Percentiles rank a stretch among this genome's conserved stretches.
These are phyloP conservation scores for Neurospora hispaniola DNA, from an alignment of 495 filamentous ascomycete genomes.

Conservation along the genomic window DNA sequence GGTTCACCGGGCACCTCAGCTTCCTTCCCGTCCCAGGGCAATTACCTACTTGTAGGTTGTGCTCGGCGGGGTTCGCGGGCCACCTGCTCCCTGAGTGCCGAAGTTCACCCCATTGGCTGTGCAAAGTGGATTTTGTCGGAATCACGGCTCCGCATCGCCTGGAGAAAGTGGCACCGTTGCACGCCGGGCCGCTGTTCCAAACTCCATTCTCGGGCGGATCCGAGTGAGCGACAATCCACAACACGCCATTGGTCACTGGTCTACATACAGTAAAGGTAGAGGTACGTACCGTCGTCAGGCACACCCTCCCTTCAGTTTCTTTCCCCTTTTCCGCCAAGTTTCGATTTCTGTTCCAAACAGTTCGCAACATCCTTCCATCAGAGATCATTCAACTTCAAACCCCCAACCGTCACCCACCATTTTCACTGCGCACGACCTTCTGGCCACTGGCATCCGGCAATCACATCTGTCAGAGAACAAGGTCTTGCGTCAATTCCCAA, in stretches of 20 bases:
- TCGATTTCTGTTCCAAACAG: background rate
- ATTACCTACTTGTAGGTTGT: background rate
- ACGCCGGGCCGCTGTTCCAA: constrained; percentile 27
- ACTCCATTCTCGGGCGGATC: constrained; percentile 7
- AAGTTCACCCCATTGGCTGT: background rate
- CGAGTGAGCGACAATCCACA: background rate
- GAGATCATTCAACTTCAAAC: background rate
- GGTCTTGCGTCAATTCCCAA: background rate
- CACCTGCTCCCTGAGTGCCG: background rate
- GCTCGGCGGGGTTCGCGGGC: background rate
- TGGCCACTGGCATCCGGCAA: background rate
- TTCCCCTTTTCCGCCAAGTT: background rate
- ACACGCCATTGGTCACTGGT: background rate
- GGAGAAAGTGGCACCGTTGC: constrained; percentile 21
- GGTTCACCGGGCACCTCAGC: background rate
- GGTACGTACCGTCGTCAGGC: background rate
- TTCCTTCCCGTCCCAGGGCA: background rate
- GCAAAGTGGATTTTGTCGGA: constrained; percentile 12
- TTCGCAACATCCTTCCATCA: background rate
- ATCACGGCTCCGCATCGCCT: constrained; percentile 28
- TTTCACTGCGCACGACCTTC: background rate
- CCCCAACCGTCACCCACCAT: background rate
- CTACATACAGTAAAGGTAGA: no score
- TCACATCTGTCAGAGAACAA: background rate
- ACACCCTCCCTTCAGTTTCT: background rate